These are phyloP conservation scores for Colletotrichum magnum DNA, from an alignment of 2,329 filamentous ascomycete species.

Conservation along the genomic window DNA sequence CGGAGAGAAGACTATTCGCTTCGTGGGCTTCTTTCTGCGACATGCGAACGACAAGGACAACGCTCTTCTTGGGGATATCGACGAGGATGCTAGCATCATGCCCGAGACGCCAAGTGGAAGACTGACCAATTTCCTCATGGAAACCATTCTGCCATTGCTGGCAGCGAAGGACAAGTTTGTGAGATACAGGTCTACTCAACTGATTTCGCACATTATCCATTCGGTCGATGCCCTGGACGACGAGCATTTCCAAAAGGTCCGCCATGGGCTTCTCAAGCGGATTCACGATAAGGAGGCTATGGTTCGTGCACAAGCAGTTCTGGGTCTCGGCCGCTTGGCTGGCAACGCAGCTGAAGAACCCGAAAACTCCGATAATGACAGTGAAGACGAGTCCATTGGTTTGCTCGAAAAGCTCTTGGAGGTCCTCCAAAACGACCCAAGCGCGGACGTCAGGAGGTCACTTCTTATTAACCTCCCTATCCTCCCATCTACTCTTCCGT, in stretches of 20 bases:
- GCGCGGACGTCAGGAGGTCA: slow-evolving; percentile 90
- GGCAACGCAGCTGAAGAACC: slow-evolving; percentile 82
- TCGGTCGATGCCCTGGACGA: slow-evolving; percentile 93
- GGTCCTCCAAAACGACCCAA: slow-evolving; percentile 92
- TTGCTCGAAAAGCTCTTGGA: slow-evolving; percentile 88
- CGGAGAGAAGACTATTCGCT: slow-evolving; percentile 87
- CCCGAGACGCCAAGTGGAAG: slow-evolving; percentile 88
- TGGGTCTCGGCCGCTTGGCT: slow-evolving; percentile 88
- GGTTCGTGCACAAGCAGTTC: slow-evolving; percentile 91
- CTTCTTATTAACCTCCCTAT: slow-evolving; percentile 93
- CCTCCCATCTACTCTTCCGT: slow-evolving; percentile 84
- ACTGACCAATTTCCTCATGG: slow-evolving; percentile 81
- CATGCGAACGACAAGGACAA: slow-evolving; percentile 80
- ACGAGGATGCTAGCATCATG: slow-evolving; percentile 78
- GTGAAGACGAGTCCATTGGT: slow-evolving; percentile 75
- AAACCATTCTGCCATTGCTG: slow-evolving; percentile 81
- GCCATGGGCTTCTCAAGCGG: slow-evolving; percentile 84
- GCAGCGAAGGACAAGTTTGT: slow-evolving; percentile 93
- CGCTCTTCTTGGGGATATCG: slow-evolving; percentile 75
- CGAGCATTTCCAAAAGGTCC: slow-evolving; percentile 86
- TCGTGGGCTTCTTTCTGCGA: slow-evolving; percentile 88
- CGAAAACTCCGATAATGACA: slow-evolving; percentile 78
- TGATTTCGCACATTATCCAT: slow-evolving; percentile 92
- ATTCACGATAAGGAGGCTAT: slow-evolving; percentile 95
- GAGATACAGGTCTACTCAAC: slow-evolving; percentile 89